Evolutionary conservation across 2,329 filamentous ascomycete species (phyloP), one percentile per base, ranked within the genome.

Genomic region (Nigrospora osmanthi): DNA sequence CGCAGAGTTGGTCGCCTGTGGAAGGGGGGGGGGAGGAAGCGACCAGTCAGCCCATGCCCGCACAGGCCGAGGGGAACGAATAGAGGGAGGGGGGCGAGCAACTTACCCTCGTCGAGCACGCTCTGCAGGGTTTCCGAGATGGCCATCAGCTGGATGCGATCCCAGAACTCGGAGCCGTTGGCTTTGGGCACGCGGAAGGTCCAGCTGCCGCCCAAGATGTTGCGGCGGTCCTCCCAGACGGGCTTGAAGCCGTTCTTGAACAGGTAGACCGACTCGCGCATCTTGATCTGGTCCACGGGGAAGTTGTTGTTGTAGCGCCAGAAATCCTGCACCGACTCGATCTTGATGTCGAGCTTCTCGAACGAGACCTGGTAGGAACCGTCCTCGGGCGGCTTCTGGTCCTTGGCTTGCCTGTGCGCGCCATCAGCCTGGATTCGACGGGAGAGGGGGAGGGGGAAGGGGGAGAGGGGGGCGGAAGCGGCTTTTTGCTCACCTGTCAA

Each of bases 131-230:
- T 77, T 71, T 94, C 88, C 32, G 88, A 88, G 49, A 93, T 87
- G 32, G 88, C 88, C 64, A 93, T 75, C 60, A 91, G 70, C 68
- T 89, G 80, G 49, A 95, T 75, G 60, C 83, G 81, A 55, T 83
- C 89, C 88, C 85, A 96, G 60, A 87, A 85, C 56, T 84, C 84
- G 3, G 81, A 78, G 6, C 80, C 80, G 34, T 78, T 75, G 49
- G 73, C 75, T 71, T 95, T 95, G 51, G 84, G 82, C 38, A 96
- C 84, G 42, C 90, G 83, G 67, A 97, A 95, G 17, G 89, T 94
- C 89, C 89, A 96, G 62, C 86, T 85, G 41, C 91, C 91, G 43
- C 91, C 91, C 49, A 82, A 76, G 48, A 85, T 73, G 66, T 96
- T 96, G 57, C 93, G 82, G 35, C 87, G 80, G 62, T 97, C 91